A percentile compares a stretch with the other conserved stretches of the same genome.
phyloP scores from a whole-genome alignment of 441 rosid genomes.

The Omphalea diandra region DNA sequence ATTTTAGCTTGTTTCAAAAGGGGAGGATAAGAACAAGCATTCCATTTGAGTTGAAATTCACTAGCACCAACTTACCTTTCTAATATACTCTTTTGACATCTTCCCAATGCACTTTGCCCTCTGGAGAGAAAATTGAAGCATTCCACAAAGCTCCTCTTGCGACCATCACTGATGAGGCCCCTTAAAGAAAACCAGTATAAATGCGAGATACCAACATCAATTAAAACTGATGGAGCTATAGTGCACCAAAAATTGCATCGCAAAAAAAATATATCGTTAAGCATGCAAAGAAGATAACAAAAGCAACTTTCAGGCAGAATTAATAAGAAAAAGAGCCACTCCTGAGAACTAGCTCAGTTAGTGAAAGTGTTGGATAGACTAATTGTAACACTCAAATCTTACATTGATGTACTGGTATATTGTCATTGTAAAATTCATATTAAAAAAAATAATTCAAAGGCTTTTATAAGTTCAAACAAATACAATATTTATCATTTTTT shows the following conservation, averaged over 20 bases:
- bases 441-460: too few species aligned
- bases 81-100: conserved; percentile 64
- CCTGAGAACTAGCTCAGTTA: too few species aligned
- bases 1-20: conserved; percentile 2
- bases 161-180: conserved; percentile 88
- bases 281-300: background rate
- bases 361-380: background rate
- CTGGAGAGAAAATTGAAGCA: conserved; percentile 79
- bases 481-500: too few species aligned
- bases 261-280: background rate
- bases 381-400: too few species aligned
- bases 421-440: too few species aligned
- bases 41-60: background rate
- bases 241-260: conserved; percentile 7
- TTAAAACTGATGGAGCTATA: conserved; percentile 2
- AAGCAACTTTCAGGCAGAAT: background rate
- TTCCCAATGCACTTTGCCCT: conserved; percentile 65
- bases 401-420: too few species aligned
- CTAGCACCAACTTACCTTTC: conserved; percentile 50
- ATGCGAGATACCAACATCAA: conserved; percentile 1
- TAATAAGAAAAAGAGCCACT: background rate
- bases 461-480: too few species aligned
- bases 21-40: background rate
- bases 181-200: conserved; percentile 34
- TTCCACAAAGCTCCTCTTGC: conserved; percentile 98